Percentiles rank a stretch among this genome's conserved stretches.
These are phyloP conservation scores for Cercis canadensis DNA, from an alignment of 306 rosid genomes.

Conservation along the genomic window DNA sequence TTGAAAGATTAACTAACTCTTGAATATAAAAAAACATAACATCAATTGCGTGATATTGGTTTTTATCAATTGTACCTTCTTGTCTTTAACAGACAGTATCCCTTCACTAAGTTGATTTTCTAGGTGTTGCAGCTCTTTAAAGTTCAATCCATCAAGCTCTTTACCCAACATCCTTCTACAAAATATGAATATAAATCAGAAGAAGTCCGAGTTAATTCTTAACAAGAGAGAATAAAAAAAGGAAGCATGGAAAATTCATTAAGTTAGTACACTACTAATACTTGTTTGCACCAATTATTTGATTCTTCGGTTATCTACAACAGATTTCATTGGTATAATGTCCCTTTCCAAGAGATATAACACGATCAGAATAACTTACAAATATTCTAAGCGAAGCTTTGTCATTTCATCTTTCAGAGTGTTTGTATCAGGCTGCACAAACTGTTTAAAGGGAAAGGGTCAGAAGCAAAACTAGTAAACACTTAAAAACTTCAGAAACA, in stretches of 20 bases:
- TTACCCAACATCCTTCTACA: constrained; percentile 70
- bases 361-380: constrained; percentile 47
- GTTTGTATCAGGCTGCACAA: constrained; percentile 30
- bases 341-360: neutral
- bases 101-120: constrained; percentile 69
- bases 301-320: too few species aligned
- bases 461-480: neutral
- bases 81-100: constrained; percentile 57
- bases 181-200: constrained; percentile 8
- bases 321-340: neutral
- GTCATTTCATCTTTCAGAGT: constrained; percentile 49
- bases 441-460: constrained; percentile 36
- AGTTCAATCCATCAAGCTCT: constrained; percentile 68
- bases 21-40: neutral
- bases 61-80: constrained; percentile 53
- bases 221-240: neutral
- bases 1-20: neutral
- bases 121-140: constrained; percentile 58
- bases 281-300: constrained; percentile 2
- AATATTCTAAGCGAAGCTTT: constrained; percentile 51
- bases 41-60: constrained; percentile 4
- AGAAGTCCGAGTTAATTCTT: constrained; percentile 3
- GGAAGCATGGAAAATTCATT: neutral
- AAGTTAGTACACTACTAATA: neutral
- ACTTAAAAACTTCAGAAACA: too few species aligned